phyloP scores from a whole-genome alignment of 2,329 filamentous ascomycete genomes.

The Alternaria metachromatica region DNA sequence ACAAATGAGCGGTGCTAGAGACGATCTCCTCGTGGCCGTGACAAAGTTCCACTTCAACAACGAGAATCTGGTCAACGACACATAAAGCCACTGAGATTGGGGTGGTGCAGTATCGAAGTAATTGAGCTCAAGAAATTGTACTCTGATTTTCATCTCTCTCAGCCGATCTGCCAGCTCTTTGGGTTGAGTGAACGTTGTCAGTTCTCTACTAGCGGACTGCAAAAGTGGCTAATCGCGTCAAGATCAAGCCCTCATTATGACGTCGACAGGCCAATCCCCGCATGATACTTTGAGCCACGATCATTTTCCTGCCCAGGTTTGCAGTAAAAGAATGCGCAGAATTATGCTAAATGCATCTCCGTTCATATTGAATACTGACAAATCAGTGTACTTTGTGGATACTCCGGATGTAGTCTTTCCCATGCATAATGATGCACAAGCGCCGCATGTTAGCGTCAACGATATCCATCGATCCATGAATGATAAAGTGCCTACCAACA shows the following conservation, averaged over 20 bases:
- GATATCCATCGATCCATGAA: not conserved
- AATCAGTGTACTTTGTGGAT: not conserved
- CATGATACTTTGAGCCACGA: not conserved
- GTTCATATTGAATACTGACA: not conserved
- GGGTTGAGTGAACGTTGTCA: not conserved
- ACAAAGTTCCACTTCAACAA: not conserved
- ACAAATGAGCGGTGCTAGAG: not conserved
- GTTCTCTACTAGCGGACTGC: not conserved
- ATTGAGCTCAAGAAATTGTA: not conserved
- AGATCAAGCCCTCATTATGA: not conserved
- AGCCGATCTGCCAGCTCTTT: not conserved
- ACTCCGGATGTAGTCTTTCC: not conserved
- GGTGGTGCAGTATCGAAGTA: too few species aligned
- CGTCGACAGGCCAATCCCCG: not conserved
- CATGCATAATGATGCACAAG: not conserved
- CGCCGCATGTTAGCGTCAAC: not conserved
- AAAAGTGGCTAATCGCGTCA: not conserved
- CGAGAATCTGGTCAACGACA: not conserved
- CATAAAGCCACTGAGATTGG: too few species aligned
- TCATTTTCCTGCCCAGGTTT: not conserved
- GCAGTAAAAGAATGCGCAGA: not conserved
- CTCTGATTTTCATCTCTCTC: fast-evolving
- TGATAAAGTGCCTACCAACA: not conserved
- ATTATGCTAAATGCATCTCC: not conserved
- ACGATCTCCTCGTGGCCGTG: not conserved